These are phyloP conservation scores for Schoenoplectus triqueter DNA, from an alignment of 202 grass and related monocot genomes.

Conservation along the genomic window DNA sequence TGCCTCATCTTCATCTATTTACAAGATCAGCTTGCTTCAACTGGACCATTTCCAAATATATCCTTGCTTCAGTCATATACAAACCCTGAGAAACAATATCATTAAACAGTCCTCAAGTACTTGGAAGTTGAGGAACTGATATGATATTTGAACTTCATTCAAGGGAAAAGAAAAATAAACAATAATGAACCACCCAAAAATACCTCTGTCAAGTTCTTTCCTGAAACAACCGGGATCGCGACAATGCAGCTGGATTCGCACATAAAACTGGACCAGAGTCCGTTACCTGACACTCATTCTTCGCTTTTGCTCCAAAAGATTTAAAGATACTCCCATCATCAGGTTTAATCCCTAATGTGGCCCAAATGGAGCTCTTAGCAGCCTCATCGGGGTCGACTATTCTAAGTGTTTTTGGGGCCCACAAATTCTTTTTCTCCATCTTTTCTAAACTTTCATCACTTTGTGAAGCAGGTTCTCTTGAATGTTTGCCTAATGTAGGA, in stretches of 20 bases:
- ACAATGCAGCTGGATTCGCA: constrained; percentile 74
- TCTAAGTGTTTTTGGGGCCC: constrained; percentile 71
- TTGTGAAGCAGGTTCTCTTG: constrained; percentile 58
- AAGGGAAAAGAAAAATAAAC: constrained; percentile 17
- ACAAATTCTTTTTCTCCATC: constrained; percentile 41
- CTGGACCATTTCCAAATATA: constrained; percentile 1
- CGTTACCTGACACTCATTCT: background rate
- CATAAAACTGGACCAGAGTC: constrained; percentile 53
- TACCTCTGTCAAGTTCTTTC: constrained; percentile 60
- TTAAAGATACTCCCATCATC: constrained; percentile 55
- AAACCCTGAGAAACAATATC: constrained; percentile 23
- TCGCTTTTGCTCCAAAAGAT: constrained; percentile 45
- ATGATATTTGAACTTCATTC: constrained; percentile 2
- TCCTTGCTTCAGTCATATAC: constrained; percentile 16
- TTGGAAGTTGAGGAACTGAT: constrained; percentile 17
- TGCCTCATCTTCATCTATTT: constrained; percentile 34
- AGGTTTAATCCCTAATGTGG: constrained; percentile 70
- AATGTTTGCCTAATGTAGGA: constrained; percentile 66
- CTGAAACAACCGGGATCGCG: constrained; percentile 59
- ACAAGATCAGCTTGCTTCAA: constrained; percentile 17
- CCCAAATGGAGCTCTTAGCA: constrained; percentile 77
- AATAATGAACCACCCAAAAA: constrained; percentile 42
- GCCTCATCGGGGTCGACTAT: constrained; percentile 64
- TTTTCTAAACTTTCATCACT: constrained; percentile 52
- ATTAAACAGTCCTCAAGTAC: constrained; percentile 11